phyloP scores from a whole-genome alignment of 768 basidiomycete species.

The Trametes punicea region DNA sequence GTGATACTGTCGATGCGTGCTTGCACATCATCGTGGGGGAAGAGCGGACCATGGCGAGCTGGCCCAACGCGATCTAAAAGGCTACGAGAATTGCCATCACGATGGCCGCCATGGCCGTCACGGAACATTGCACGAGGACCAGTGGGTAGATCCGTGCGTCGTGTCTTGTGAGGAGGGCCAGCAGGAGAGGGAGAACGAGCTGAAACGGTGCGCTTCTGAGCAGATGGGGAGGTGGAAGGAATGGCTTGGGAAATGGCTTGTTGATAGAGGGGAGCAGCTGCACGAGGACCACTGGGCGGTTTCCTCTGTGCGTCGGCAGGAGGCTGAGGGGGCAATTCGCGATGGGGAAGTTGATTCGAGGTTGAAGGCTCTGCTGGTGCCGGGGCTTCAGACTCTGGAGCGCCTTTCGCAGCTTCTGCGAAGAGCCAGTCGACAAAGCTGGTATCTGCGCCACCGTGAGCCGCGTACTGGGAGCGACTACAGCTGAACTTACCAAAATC shows the following conservation, averaged over 20 bases:
- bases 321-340: conserved; percentile 32
- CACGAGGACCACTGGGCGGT: conserved; percentile 47
- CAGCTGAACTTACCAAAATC: conserved; percentile 61
- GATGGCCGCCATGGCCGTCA: conserved; percentile 28
- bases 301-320: conserved; percentile 42
- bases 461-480: background rate
- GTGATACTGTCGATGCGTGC: conserved; percentile 79
- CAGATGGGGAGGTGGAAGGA: conserved; percentile 44
- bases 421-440: conserved; percentile 92
- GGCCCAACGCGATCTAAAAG: conserved; percentile 79
- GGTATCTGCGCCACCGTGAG: conserved; percentile 49
- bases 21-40: conserved; percentile 61
- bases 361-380: conserved; percentile 23
- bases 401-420: conserved; percentile 69
- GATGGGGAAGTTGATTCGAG: conserved; percentile 31
- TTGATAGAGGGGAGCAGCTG: conserved; percentile 57
- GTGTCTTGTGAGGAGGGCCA: conserved; percentile 60
- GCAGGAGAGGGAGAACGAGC: conserved; percentile 65
- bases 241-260: conserved; percentile 69
- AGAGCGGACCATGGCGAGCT: conserved; percentile 19
- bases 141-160: conserved; percentile 75
- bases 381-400: conserved; percentile 46
- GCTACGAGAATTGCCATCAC: conserved; percentile 44
- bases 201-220: conserved; percentile 63
- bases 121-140: conserved; percentile 80